These are phyloP conservation scores for Curvularia eragrostidis DNA, from an alignment of 2,329 filamentous ascomycete species.

Conservation along the genomic window DNA sequence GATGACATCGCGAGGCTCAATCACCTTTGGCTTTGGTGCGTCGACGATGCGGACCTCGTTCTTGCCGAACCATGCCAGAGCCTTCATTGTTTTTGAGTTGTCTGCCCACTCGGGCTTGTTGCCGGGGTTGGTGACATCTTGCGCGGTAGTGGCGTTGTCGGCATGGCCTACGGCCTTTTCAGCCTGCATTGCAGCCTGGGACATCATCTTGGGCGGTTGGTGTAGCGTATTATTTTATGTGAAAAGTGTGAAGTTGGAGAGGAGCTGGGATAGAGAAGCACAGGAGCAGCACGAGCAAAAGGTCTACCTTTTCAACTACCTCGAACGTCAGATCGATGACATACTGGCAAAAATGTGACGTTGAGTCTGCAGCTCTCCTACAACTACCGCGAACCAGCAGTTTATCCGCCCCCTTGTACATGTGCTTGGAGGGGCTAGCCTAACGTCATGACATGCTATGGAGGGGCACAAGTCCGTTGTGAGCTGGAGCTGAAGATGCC, in stretches of 20 bases:
- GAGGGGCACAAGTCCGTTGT: slow-evolving; percentile 27
- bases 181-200: slow-evolving; percentile 66
- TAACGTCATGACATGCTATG: slow-evolving; percentile 42
- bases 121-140: slow-evolving; percentile 73
- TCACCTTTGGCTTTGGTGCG: slow-evolving; percentile 71
- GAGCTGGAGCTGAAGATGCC: slow-evolving; percentile 15
- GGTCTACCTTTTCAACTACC: slow-evolving; percentile 24
- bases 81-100: slow-evolving; percentile 73
- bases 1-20: slow-evolving; percentile 79
- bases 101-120: slow-evolving; percentile 51
- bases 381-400: slow-evolving; percentile 31
- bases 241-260: background rate
- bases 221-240: slow-evolving; percentile 9
- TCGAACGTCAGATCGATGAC: slow-evolving; percentile 29
- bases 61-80: slow-evolving; percentile 82
- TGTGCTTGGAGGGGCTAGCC: slow-evolving; percentile 31
- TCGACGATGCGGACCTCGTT: slow-evolving; percentile 75
- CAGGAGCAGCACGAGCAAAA: slow-evolving; percentile 3
- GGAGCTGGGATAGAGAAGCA: background rate
- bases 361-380: slow-evolving; percentile 18
- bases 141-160: slow-evolving; percentile 67
- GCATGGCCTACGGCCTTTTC: slow-evolving; percentile 74
- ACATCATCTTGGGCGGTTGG: slow-evolving; percentile 39
- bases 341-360: slow-evolving; percentile 26
- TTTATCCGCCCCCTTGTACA: slow-evolving; percentile 34